Evolutionary conservation across 1,284 basidiomycete genomes (phyloP), one percentile per base, ranked within the genome.

Genomic region (Puccinia triticina): DNA sequence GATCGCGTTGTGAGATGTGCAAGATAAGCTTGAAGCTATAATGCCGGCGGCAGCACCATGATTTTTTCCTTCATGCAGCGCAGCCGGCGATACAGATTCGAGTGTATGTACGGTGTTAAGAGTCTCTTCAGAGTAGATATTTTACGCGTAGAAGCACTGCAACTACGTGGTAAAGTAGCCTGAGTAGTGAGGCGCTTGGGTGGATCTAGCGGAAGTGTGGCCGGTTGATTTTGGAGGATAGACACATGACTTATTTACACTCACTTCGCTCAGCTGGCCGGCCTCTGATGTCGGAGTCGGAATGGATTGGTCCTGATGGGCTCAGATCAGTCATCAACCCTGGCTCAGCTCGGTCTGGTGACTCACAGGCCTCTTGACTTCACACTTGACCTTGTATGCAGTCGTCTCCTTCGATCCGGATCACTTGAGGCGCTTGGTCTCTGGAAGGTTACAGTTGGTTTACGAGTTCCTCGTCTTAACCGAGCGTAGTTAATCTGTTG

Each of bases 231-330:
- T 67, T 67, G 7, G 32, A 18, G 21, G 34, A 11, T 37, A 18
- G n/a, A 69, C 40, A 46, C 21, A 69, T 48, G 43, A 48, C 32
- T 40, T 8, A 66, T 66, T 66, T 66, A 66, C 61, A 66, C 43
- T 69, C 66, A 48, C 66, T 29, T 43, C 37, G 1, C 32, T 66
- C 64, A 43, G 66, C 66, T 46, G 37, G n/a, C 14, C n/a, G 66
- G 64, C 11, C 64, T 69, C n/a, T 21, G 2, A 50, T 48, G 48
- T 48, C 43, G 40, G 1, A 69, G 43, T 69, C 34, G 64, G 64
- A 66, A 34, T 66, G 61, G 59, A 16, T 29, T 32, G 40, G 40
- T 32, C 10, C 10, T 29, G 59, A 32, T 43, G 21, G n/a, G 66
- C 40, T 37, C 64, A 40, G 37, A 26, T 66, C 34, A 66, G 59